phyloP scores from a whole-genome alignment of 768 basidiomycete species.

The Lepiota brunneoincarnata region DNA sequence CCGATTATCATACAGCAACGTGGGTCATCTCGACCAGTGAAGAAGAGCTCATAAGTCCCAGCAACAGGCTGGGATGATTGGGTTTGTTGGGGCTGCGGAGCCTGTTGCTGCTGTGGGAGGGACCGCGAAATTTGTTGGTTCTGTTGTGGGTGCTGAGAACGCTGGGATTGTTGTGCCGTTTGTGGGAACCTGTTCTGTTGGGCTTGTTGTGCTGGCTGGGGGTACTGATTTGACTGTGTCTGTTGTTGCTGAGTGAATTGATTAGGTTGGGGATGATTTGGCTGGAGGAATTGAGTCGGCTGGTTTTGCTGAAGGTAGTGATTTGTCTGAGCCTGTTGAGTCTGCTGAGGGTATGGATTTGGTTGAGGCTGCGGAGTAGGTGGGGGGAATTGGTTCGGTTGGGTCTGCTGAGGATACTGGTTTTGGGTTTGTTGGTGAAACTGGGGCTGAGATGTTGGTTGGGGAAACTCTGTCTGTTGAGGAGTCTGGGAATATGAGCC shows the following conservation, averaged over 20 bases:
- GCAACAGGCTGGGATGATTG: conserved; percentile 18
- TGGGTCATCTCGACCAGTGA: conserved; percentile 69
- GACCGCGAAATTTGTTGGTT: not conserved
- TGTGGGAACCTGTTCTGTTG: not conserved
- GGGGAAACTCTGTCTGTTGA: not conserved
- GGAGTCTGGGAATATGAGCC: not conserved
- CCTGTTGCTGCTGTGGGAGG: not conserved
- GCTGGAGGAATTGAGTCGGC: not conserved
- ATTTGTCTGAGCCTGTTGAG: not conserved
- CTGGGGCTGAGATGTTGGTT: conserved; percentile 1
- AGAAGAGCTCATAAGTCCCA: conserved; percentile 57
- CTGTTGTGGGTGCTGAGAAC: not conserved
- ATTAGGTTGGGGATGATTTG: not conserved
- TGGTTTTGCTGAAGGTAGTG: conserved; percentile 4
- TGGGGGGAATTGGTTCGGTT: not conserved
- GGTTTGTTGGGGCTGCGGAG: not conserved
- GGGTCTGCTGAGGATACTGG: not conserved
- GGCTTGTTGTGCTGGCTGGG: conserved; percentile 1
- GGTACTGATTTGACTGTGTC: conserved; percentile 1
- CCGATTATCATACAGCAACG: conserved; percentile 68
- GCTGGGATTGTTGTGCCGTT: not conserved
- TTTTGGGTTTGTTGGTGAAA: not conserved
- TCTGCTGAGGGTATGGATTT: not conserved
- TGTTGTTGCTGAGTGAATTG: conserved; percentile 4
- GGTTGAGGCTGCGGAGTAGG: not conserved